These are phyloP conservation scores for Spergularia bocconei DNA, from an alignment of 148 eudicot species.

Conservation along the genomic window DNA sequence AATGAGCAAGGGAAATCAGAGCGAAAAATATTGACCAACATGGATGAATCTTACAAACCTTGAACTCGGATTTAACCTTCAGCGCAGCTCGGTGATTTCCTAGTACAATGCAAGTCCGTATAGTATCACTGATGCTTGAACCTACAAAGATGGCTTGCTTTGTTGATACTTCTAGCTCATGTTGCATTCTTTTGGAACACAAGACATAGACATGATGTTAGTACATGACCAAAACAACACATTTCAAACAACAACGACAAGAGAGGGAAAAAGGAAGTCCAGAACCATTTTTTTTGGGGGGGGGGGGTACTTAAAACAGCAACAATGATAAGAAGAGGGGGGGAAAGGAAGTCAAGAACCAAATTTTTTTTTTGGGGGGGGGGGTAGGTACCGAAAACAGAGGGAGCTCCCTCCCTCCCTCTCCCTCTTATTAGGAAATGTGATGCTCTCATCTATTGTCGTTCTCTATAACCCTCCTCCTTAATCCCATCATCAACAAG, in stretches of 20 bases:
- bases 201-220: not conserved
- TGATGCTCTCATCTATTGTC: no score
- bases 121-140: conserved; percentile 97
- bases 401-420: no score
- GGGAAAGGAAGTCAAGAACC: no score
- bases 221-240: conserved; percentile 7
- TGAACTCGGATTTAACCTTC: conserved; percentile 83
- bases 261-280: not conserved
- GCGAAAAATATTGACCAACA: not conserved
- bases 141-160: conserved; percentile 95
- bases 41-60: conserved; percentile 44
- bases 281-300: no score
- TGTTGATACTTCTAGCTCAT: conserved; percentile 79
- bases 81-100: conserved; percentile 90
- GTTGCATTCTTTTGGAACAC: conserved; percentile 65
- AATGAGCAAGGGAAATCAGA: conserved; percentile 16
- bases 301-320: not conserved
- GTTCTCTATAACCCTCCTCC: no score
- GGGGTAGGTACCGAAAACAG: no score
- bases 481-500: no score
- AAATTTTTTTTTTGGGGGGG: no score
- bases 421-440: no score
- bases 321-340: not conserved
- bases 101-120: conserved; percentile 91
- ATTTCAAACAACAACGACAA: not conserved